These are phyloP conservation scores for Coemansia pectinata DNA, from an alignment of 192 early-diverging fungal species.

Conservation along the genomic window DNA sequence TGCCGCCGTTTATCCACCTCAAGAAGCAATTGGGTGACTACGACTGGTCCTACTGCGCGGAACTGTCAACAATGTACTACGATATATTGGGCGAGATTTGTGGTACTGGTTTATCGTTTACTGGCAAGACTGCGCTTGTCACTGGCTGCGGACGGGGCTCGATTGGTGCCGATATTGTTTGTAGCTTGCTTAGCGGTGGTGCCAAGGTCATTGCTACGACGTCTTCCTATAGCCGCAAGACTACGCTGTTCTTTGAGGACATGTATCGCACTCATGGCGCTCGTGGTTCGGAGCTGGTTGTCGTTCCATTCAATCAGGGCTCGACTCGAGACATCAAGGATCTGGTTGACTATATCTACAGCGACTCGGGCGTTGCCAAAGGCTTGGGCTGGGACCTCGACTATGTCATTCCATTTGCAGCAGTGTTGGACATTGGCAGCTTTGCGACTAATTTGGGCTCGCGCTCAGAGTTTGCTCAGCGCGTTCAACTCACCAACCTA, in stretches of 20 bases:
- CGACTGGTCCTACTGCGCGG: slow-evolving; percentile 71
- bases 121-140: slow-evolving; percentile 77
- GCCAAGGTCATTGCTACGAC: slow-evolving; percentile 90
- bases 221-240: slow-evolving; percentile 77
- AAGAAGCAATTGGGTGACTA: neutral
- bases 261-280: slow-evolving; percentile 87
- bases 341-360: slow-evolving; percentile 83
- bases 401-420: slow-evolving; percentile 91
- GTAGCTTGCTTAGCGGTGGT: slow-evolving; percentile 85
- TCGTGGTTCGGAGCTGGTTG: slow-evolving; percentile 77
- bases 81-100: slow-evolving; percentile 64
- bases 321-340: slow-evolving; percentile 78
- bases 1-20: slow-evolving; percentile 28
- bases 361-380: slow-evolving; percentile 28
- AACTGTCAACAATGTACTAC: slow-evolving; percentile 73
- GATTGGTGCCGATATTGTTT: slow-evolving; percentile 88
- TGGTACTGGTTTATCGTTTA: slow-evolving; percentile 77
- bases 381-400: slow-evolving; percentile 87
- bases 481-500: slow-evolving; percentile 93
- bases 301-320: slow-evolving; percentile 94
- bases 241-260: slow-evolving; percentile 81
- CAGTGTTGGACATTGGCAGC: slow-evolving; percentile 82
- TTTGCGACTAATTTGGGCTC: slow-evolving; percentile 77
- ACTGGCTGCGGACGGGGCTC: slow-evolving; percentile 90
- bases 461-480: slow-evolving; percentile 84